Evolutionary conservation across 148 eudicot genomes (phyloP), one percentile per base, ranked within the genome.

Genomic region (Persicaria maculosa): DNA sequence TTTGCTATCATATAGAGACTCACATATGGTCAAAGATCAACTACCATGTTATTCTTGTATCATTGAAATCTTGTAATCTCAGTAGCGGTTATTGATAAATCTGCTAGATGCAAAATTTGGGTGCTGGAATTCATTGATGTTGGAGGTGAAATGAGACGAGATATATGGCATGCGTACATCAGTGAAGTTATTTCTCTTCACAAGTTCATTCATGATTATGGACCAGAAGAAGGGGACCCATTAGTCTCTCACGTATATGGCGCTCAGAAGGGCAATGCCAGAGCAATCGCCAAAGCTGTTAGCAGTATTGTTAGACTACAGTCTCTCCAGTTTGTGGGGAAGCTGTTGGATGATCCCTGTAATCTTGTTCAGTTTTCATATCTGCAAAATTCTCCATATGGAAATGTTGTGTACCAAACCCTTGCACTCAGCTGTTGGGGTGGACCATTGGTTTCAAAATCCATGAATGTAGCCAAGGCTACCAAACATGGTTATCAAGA

Each of bases 361-460:
- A 93, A 91, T 80, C 91, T 93, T 65, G 90, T 86, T 73, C 98
- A 83, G 48, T 89, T 88, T 67, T 86, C 98, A 43, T 86, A 85
- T 81, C 75, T 91, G 73, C 88, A 73, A 84, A 76, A 77, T 74
- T 87, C 90, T 68, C 92, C 98, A 9, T 84, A 80, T 75, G 98
- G 97, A 44, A 92, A 85, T 44, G 46, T 93, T 70, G 94, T 93
- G 64, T 84, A 76, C 75, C 98, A 93, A 88, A 82, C 97, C 76
- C 89, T 93, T 54, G 98, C 98, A 64, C 89, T 93, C n/a, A 88
- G 79, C 76, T 91, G 78, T 77, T 93, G 98, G 98, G 98, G 94
- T 73, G 98, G 98, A 67, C 93, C 93, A 59, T 44, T 88, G 47
- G 80, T 81, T 59, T 74, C 84, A 47, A 89, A 82, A 75, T 53